Conservation (phyloP, 495 filamentous ascomycete genomes). For the Symbiotaphrina buchneri region DNA sequence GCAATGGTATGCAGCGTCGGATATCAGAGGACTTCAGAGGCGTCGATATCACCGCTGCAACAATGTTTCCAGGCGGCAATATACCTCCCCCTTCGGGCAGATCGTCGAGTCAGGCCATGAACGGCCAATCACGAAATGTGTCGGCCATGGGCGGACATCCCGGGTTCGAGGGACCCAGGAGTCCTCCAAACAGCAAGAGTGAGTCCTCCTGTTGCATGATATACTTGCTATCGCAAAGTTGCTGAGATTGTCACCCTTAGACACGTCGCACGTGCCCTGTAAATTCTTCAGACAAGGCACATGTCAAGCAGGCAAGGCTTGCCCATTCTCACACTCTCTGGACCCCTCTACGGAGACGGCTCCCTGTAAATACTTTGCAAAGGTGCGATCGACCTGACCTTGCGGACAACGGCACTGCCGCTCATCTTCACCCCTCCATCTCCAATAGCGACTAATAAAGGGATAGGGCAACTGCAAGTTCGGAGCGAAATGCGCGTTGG, state of each 20-base stretch:
- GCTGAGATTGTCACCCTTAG: constrained; percentile 21
- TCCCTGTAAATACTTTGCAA: constrained; percentile 94
- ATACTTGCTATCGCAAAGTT: constrained; percentile 1
- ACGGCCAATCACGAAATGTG: constrained; percentile 8
- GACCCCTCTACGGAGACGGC: constrained; percentile 58
- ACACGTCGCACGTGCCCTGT: constrained; percentile 94
- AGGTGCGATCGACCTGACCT: constrained; percentile 31
- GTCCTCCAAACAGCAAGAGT: constrained; percentile 70
- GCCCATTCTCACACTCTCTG: constrained; percentile 85
- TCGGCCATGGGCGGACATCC: constrained; percentile 17
- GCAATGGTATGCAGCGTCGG: no score
- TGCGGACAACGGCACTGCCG: not conserved
- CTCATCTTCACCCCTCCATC: constrained; percentile 3
- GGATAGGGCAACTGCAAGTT: constrained; percentile 94
- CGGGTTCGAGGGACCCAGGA: constrained; percentile 46
- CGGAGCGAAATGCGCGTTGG: constrained; percentile 87
- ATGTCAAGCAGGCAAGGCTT: constrained; percentile 88
- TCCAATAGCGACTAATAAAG: not conserved
- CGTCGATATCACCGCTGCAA: no score
- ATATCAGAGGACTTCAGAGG: no score
- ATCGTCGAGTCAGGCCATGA: constrained; percentile 6
- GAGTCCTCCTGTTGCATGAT: constrained; percentile 11
- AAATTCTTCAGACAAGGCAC: constrained; percentile 95
- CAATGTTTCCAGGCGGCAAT: no score
- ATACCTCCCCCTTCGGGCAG: no score